These are phyloP conservation scores for Penstemon davidsonii DNA, from an alignment of 257 asterid species.

Conservation along the genomic window DNA sequence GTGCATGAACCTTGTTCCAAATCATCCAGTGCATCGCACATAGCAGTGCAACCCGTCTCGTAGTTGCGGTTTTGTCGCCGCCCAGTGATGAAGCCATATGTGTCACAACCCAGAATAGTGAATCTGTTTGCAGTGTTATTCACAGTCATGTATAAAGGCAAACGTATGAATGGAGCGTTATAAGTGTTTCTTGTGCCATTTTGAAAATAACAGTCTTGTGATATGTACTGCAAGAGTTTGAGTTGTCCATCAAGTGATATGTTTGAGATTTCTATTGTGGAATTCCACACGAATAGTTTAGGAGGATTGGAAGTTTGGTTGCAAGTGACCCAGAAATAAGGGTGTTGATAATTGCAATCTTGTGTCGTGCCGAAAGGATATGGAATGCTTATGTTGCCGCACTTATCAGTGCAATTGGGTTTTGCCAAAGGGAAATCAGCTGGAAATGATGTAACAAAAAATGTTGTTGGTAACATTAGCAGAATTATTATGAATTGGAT, in stretches of 20 bases:
- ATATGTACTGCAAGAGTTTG: background rate
- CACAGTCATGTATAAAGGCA: background rate
- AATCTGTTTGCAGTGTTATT: slow-evolving; percentile 33
- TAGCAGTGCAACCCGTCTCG: slow-evolving; percentile 23
- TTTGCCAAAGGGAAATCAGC: background rate
- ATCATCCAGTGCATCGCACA: slow-evolving; percentile 11
- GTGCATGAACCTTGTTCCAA: slow-evolving; percentile 24
- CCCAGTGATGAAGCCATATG: slow-evolving; percentile 6
- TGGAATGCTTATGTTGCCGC: too few relatives aligned
- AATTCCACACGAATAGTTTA: background rate
- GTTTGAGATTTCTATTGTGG: background rate
- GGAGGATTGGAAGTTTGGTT: background rate
- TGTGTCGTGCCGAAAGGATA: slow-evolving; percentile 19
- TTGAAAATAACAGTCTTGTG: background rate
- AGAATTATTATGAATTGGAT: too few relatives aligned
- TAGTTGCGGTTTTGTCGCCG: background rate
- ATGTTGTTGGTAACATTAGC: background rate
- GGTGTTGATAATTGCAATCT: background rate
- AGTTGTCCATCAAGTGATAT: slow-evolving; percentile 24
- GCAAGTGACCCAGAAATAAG: slow-evolving; percentile 4
- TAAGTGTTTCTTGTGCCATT: fast-evolving
- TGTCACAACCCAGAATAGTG: slow-evolving; percentile 27
- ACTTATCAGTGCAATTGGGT: slow-evolving; percentile 5
- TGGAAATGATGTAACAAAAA: too few relatives aligned
- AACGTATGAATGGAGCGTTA: fast-evolving